Base-by-base conservation (phyloP, 1,139 yeast genomes). In the Yamadazyma oceani region DNA sequence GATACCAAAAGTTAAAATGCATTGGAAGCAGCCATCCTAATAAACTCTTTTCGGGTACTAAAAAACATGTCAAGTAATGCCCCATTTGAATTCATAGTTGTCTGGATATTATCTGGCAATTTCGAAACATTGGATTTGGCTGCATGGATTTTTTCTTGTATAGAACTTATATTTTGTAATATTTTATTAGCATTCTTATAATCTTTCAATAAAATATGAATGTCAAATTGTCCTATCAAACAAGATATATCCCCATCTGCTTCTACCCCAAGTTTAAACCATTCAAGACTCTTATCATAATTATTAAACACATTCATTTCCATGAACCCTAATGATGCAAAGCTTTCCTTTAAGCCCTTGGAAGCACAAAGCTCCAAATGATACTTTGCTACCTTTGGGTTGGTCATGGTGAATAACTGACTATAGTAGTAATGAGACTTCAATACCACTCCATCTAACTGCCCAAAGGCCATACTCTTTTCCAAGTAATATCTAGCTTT, bases 251-350 rank as follows among this genome's bases (percentile, higher is more conserved):
- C 82, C 23, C 69, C 70, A 37, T 51, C 57, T 2, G 85, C 65
- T 44, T 85, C 92, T 26, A 78, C 70, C 0, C 96, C 97, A 32
- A 89, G 62, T 49, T 76, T 77, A 62, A 89, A 88, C 97, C 97
- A 90, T 53, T 87, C 88, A 28, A 71, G 63, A 0, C 95, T 87
- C 48, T 78, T 78, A 4, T 44, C 40, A 14, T 57, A 52, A 48
- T 80, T 67, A n/a, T 68, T 62, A 54, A 82, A 85, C 40, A 82
- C 76, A 47, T 80, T 80, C 64, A 88, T 61, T 48, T 88, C 92
- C 45, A 88, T 59, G 55, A 83, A 85, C 1, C 97, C 97, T 35
- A 89, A 62, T 17, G 82, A 77, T 13, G 82, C 76, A 53, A 88
- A 85, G 6, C 90, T 74, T 48, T 89, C 95, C 46, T 70, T 74